Percentiles rank a stretch among this genome's conserved stretches.
Evolutionary conservation across 1,284 basidiomycete genomes (phyloP).

Genomic region (Tetrapyrgos nigripes): DNA sequence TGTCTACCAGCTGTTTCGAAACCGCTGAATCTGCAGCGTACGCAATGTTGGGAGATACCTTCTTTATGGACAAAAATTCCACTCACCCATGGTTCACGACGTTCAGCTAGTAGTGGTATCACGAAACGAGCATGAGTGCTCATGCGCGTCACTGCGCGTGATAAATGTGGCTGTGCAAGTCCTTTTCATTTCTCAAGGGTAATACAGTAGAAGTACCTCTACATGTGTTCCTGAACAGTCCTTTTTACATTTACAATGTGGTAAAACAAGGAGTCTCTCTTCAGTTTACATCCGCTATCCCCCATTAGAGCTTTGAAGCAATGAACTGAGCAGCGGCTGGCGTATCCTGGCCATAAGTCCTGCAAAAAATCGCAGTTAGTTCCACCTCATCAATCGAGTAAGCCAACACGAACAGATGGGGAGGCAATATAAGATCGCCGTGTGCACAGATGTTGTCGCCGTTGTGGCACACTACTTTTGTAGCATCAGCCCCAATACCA

Average conservation of each 20-base stretch:
- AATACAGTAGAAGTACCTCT: no score
- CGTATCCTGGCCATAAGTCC: conserved; percentile 15
- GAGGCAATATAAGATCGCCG: conserved; percentile 8
- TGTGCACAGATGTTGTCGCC: conserved; percentile 16
- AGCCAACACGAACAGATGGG: conserved; percentile 11
- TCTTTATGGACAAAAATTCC: no score
- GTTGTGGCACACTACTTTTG: conserved; percentile 16
- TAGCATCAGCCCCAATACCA: conserved; percentile 1
- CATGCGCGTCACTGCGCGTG: not conserved
- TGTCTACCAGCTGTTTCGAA: conserved; percentile 81
- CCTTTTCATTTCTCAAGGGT: no score
- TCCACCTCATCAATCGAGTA: not conserved
- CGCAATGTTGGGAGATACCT: not conserved
- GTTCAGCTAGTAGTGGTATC: not conserved
- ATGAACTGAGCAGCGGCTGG: conserved; percentile 16
- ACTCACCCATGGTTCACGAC: conserved; percentile 19
- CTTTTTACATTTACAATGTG: not conserved
- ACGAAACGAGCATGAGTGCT: not conserved
- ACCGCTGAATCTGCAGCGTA: conserved; percentile 66
- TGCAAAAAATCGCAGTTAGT: not conserved
- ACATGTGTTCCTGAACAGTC: no score
- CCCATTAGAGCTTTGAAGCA: conserved; percentile 4
- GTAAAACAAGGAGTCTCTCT: not conserved
- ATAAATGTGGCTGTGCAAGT: not conserved
- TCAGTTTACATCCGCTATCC: not conserved